Conservation (phyloP, 2,329 filamentous ascomycete species). For the Venturia oleaginea region DNA sequence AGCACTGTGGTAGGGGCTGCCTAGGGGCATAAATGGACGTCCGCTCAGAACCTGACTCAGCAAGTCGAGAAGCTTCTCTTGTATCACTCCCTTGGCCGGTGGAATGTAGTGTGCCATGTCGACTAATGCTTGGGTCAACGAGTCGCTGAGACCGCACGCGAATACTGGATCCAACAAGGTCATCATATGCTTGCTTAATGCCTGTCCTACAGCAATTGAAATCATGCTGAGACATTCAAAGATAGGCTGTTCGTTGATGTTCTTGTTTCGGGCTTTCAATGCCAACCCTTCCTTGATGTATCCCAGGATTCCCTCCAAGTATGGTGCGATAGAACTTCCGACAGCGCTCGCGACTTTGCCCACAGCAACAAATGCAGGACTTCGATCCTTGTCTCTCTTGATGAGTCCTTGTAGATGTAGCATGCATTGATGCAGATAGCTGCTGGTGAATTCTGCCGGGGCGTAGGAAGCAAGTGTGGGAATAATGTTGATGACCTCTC, state of each 20-base stretch:
- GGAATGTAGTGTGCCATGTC: constrained; percentile 99
- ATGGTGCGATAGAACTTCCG: constrained; percentile 87
- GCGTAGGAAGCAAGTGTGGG: constrained; percentile 89
- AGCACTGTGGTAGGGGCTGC: constrained; percentile 80
- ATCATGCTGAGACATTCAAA: constrained; percentile 98
- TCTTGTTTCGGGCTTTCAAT: constrained; percentile 55
- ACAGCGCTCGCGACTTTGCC: constrained; percentile 95
- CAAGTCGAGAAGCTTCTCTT: constrained; percentile 89
- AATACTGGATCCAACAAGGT: constrained; percentile 92
- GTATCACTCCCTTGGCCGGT: constrained; percentile 83
- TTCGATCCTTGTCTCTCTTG: constrained; percentile 79
- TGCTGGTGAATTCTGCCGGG: constrained; percentile 77
- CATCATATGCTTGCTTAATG: constrained; percentile 97
- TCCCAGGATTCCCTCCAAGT: constrained; percentile 86
- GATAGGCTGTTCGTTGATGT: constrained; percentile 61
- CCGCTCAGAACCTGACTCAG: constrained; percentile 89
- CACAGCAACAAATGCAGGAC: constrained; percentile 90
- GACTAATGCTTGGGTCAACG: constrained; percentile 87
- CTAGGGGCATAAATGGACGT: constrained; percentile 83
- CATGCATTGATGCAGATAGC: constrained; percentile 94
- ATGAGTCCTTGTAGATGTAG: constrained; percentile 87
- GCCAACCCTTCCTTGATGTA: constrained; percentile 88
- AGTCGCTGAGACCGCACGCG: constrained; percentile 86
- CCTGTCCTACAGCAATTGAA: constrained; percentile 89
- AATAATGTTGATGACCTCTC: constrained; percentile 83